A percentile compares a stretch with the other conserved stretches of the same genome.
Evolutionary conservation across 345 rosid species (phyloP).

Genomic region (Salix purpurea): DNA sequence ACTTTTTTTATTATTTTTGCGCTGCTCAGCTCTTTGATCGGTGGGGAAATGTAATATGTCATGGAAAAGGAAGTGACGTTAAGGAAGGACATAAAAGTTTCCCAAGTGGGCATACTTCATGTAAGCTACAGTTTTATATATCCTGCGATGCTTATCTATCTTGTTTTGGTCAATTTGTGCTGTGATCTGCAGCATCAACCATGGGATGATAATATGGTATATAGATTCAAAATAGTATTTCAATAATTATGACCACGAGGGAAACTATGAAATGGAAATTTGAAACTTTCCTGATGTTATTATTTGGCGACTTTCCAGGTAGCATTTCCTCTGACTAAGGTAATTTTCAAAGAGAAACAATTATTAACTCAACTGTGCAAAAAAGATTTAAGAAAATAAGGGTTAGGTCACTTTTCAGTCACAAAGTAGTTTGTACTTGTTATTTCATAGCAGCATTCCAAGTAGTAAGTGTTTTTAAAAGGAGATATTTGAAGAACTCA

Average conservation of each 20-base stretch:
- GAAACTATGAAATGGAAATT: neutral
- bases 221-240: neutral
- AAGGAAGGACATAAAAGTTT: constrained; percentile 88
- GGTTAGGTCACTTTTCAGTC: neutral
- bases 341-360: neutral
- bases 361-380: neutral
- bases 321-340: neutral
- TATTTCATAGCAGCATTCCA: neutral
- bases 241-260: neutral
- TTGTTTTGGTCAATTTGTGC: neutral
- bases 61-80: constrained; percentile 47
- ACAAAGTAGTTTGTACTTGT: neutral
- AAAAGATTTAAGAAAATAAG: neutral
- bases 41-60: constrained; percentile 67
- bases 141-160: neutral
- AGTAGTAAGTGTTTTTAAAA: neutral
- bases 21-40: constrained; percentile 37
- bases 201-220: neutral
- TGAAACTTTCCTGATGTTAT: neutral
- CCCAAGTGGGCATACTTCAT: constrained; percentile 85
- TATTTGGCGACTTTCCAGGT: neutral
- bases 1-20: neutral
- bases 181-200: neutral
- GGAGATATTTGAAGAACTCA: neutral
- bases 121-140: constrained; percentile 28